These are phyloP conservation scores for Thielaviopsis musarum DNA, from an alignment of 2,329 filamentous ascomycete species.

Conservation along the genomic window DNA sequence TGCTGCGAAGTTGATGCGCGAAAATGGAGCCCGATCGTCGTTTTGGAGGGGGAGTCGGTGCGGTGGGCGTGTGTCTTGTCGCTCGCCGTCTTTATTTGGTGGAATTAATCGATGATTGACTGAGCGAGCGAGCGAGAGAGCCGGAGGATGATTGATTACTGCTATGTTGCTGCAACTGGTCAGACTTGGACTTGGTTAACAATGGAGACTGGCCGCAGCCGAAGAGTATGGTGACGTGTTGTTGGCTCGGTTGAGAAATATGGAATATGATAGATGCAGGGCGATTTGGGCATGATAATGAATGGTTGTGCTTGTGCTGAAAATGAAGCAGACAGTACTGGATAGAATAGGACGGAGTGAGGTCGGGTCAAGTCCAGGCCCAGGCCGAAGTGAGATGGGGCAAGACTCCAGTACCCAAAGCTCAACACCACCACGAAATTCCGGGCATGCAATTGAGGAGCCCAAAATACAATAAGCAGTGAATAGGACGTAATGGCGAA, in stretches of 20 bases:
- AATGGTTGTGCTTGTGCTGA: neutral
- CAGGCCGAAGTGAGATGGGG: neutral
- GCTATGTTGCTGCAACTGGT: neutral
- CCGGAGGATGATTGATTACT: neutral
- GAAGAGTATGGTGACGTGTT: conserved; percentile 12
- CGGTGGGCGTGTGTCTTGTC: neutral
- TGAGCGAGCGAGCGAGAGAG: neutral
- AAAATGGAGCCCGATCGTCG: neutral
- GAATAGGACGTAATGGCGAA: neutral
- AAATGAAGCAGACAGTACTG: neutral
- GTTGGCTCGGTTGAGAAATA: conserved; percentile 9
- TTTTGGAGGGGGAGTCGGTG: neutral
- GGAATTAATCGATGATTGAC: neutral
- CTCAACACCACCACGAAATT: neutral
- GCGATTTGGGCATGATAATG: conserved; percentile 4
- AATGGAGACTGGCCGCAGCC: conserved; percentile 7
- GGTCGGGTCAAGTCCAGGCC: neutral
- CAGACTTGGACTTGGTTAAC: conserved; percentile 6
- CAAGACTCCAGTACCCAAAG: neutral
- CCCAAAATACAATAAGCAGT: neutral
- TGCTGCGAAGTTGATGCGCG: neutral
- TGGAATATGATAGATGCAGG: conserved; percentile 10
- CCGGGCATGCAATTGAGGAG: neutral
- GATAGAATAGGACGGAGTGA: neutral
- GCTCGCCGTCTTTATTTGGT: neutral